phyloP scores from a whole-genome alignment of 306 rosid species.

The Ormosia semicastrata region DNA sequence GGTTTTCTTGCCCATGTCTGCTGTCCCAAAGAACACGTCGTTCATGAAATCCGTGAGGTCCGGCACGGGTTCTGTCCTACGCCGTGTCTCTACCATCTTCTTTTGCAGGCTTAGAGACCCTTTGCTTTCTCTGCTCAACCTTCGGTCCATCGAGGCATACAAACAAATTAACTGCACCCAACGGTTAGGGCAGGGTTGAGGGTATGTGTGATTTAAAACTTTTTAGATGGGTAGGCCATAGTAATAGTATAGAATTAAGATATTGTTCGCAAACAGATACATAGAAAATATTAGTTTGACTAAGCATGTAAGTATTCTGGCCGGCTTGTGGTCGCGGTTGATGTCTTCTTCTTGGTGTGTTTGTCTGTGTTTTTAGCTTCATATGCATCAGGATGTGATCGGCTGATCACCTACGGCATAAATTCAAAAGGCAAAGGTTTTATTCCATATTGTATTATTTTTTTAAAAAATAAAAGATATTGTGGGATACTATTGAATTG shows the following conservation, averaged over 20 bases:
- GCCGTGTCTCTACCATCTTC: conserved; percentile 32
- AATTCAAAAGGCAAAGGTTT: too few species aligned
- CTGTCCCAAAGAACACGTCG: conserved; percentile 71
- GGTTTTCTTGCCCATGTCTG: conserved; percentile 21
- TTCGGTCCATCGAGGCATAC: conserved; percentile 24
- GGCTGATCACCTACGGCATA: too few species aligned
- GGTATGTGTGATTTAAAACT: too few species aligned
- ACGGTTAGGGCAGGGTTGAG: neutral
- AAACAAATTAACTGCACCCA: too few species aligned
- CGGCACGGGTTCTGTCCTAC: conserved; percentile 34
- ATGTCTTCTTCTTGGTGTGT: conserved; percentile 31
- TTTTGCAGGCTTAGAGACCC: conserved; percentile 39
- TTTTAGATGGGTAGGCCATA: too few species aligned
- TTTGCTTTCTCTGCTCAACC: conserved; percentile 35
- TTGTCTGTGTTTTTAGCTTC: neutral
- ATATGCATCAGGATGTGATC: too few species aligned
- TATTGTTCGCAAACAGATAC: neutral
- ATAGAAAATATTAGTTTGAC: conserved; percentile 37
- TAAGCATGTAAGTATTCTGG: conserved; percentile 17
- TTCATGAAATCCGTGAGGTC: conserved; percentile 86
- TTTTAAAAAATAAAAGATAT: too few species aligned
- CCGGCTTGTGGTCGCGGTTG: conserved; percentile 31
- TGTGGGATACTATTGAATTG: too few species aligned
- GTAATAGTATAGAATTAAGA: too few species aligned
- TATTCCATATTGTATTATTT: too few species aligned